These are phyloP conservation scores for Hyaloscypha variabilis DNA, from an alignment of 495 filamentous ascomycete genomes.

Conservation along the genomic window DNA sequence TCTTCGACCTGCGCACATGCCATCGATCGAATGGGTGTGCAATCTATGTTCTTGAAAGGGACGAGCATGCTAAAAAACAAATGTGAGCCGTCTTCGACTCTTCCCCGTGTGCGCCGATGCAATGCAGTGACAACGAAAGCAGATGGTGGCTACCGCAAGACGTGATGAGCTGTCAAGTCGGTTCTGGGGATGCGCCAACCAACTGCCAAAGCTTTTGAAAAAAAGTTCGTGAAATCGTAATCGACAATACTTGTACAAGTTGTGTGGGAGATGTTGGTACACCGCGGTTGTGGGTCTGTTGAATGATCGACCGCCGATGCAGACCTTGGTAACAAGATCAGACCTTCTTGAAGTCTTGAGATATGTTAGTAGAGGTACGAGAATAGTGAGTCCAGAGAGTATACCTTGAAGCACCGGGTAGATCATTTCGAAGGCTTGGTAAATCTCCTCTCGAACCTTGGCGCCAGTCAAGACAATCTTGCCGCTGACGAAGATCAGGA, in stretches of 20 bases:
- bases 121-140: conserved; percentile 46
- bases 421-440: conserved; percentile 98
- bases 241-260: conserved; percentile 61
- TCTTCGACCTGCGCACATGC: conserved; percentile 67
- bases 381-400: neutral
- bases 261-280: conserved; percentile 42
- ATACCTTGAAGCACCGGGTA: conserved; percentile 95
- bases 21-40: conserved; percentile 35
- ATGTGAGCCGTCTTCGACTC: conserved; percentile 33
- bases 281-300: conserved; percentile 30
- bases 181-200: conserved; percentile 29
- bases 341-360: conserved; percentile 58
- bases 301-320: conserved; percentile 33
- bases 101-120: conserved; percentile 54
- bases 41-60: conserved; percentile 34
- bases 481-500: conserved; percentile 97
- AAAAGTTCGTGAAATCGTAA: conserved; percentile 52
- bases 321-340: conserved; percentile 46
- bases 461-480: conserved; percentile 99
- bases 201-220: conserved; percentile 28
- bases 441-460: conserved; percentile 98
- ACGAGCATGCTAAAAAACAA: conserved; percentile 34
- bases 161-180: conserved; percentile 24
- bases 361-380: conserved; percentile 33
- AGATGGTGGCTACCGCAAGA: conserved; percentile 28